phyloP scores from a whole-genome alignment of 73 alveolate species.

The Paramecium pentaurelia region DNA sequence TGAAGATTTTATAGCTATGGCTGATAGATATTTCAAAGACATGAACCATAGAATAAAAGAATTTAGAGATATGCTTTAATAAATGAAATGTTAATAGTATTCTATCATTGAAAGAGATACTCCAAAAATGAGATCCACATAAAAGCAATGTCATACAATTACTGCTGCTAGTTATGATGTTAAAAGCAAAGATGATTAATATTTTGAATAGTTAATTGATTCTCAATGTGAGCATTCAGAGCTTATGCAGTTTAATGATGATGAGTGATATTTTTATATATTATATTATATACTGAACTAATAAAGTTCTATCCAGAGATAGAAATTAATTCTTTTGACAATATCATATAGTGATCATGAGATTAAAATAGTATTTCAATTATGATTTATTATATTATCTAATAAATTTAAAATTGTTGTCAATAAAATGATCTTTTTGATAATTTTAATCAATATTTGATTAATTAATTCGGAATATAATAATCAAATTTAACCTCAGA shows the following conservation, averaged over 20 bases:
- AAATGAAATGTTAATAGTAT: neutral
- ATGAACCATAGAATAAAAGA: neutral
- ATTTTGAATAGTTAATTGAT: neutral
- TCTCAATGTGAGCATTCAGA: neutral
- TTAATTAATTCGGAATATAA: neutral
- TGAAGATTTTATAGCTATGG: slow-evolving; percentile 32
- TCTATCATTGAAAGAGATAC: neutral
- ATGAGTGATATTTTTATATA: neutral
- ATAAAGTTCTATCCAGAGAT: neutral
- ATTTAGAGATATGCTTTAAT: neutral
- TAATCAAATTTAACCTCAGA: neutral
- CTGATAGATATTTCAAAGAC: neutral
- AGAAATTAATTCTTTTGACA: neutral
- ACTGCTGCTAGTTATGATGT: neutral
- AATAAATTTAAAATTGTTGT: neutral
- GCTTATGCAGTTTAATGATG: neutral
- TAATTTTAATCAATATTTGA: neutral
- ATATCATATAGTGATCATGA: neutral
- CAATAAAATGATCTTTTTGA: neutral
- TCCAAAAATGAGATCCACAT: neutral
- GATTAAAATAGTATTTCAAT: neutral
- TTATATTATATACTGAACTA: neutral
- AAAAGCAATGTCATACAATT: neutral
- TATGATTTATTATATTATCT: neutral
- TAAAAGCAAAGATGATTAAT: neutral